Percentiles rank a stretch among this genome's conserved stretches.
phyloP scores from a whole-genome alignment of 2,329 filamentous ascomycete genomes.

The Aspergillus candidus region DNA sequence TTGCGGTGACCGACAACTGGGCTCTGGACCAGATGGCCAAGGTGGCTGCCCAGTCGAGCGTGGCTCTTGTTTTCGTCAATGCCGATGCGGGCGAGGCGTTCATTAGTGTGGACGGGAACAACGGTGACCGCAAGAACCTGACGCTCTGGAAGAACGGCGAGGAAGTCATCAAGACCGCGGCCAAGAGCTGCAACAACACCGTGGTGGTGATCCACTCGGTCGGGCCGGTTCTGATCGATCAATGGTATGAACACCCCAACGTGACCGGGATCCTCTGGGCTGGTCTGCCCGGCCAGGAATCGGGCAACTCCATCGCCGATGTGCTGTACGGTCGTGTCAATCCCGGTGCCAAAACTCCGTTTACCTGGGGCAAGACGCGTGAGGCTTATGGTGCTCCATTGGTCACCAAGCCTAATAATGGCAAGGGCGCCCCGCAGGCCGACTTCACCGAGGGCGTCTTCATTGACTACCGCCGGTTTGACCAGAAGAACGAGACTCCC shows the following conservation, averaged over 20 bases:
- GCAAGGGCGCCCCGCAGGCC: constrained; percentile 50
- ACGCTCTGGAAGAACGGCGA: constrained; percentile 84
- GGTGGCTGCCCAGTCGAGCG: constrained; percentile 48
- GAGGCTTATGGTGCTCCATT: constrained; percentile 53
- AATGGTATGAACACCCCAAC: constrained; percentile 56
- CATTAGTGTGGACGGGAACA: constrained; percentile 74
- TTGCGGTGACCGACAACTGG: constrained; percentile 54
- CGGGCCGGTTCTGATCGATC: constrained; percentile 69
- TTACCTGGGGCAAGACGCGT: constrained; percentile 52
- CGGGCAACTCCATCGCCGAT: constrained; percentile 67
- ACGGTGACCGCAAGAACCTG: constrained; percentile 85
- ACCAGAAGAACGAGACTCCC: constrained; percentile 50
- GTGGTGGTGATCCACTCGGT: constrained; percentile 85
- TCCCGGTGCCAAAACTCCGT: constrained; percentile 56
- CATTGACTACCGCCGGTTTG: constrained; percentile 51
- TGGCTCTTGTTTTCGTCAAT: constrained; percentile 80
- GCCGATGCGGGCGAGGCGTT: constrained; percentile 81
- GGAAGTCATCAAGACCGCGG: constrained; percentile 71
- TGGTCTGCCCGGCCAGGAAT: constrained; percentile 68
- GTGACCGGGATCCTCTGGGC: constrained; percentile 72
- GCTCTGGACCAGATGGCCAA: constrained; percentile 47
- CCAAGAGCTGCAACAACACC: constrained; percentile 74
- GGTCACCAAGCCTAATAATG: constrained; percentile 54
- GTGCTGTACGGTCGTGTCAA: constrained; percentile 64
- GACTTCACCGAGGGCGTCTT: constrained; percentile 58